These are phyloP conservation scores for Alternaria incomplexa DNA, from an alignment of 2,329 filamentous ascomycete genomes.

Conservation along the genomic window DNA sequence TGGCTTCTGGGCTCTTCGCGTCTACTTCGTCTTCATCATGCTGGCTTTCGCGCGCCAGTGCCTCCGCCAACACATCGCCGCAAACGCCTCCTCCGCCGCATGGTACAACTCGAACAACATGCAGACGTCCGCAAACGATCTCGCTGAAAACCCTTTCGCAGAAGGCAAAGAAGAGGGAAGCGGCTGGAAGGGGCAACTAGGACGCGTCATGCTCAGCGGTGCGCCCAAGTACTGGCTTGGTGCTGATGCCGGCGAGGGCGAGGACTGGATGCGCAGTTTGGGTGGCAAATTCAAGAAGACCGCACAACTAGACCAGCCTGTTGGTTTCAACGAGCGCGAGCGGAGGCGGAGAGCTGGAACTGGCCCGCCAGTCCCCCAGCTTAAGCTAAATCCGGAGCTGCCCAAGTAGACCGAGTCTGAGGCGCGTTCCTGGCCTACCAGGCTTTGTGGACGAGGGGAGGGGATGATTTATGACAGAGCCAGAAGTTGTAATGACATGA, in stretches of 20 bases:
- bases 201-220: conserved; percentile 77
- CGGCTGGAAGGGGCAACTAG: conserved; percentile 79
- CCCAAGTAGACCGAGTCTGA: conserved; percentile 19
- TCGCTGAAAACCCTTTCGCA: conserved; percentile 73
- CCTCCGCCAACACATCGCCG: conserved; percentile 70
- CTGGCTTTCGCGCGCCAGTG: conserved; percentile 82
- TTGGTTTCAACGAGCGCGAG: conserved; percentile 63
- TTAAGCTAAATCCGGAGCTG: conserved; percentile 29
- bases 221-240: conserved; percentile 84
- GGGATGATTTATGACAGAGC: conserved; percentile 11
- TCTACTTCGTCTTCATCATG: conserved; percentile 85
- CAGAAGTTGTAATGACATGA: conserved; percentile 11
- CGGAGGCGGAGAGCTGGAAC: conserved; percentile 67
- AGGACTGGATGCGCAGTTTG: conserved; percentile 72
- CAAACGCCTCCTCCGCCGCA: conserved; percentile 51
- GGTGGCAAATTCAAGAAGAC: conserved; percentile 65
- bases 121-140: conserved; percentile 51
- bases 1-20: conserved; percentile 73
- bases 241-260: conserved; percentile 64
- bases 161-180: conserved; percentile 73
- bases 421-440: background rate
- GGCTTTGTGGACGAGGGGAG: background rate
- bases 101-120: conserved; percentile 48
- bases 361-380: conserved; percentile 56
- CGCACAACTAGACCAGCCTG: conserved; percentile 47